Evolutionary conservation across 2,329 filamentous ascomycete genomes (phyloP), one percentile per base, ranked within the genome.

Genomic region (Zasmidium citrigriseum): DNA sequence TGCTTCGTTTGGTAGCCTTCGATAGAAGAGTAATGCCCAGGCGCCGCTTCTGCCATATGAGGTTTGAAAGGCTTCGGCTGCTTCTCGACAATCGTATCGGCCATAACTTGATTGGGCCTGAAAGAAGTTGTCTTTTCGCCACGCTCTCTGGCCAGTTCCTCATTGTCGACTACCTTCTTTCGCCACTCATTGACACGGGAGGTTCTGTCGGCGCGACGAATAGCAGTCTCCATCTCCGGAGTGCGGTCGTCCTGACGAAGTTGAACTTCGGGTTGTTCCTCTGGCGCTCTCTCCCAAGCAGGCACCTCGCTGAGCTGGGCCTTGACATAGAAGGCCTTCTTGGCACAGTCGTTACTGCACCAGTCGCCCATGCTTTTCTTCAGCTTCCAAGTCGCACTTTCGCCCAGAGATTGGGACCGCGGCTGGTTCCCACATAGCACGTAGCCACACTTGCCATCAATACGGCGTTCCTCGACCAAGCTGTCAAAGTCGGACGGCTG

Each of bases 401-500:
- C 77, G 52, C 83, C 80, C 27, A 80, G 80, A 27, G 59, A 65
- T 22, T 60, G 54, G 21, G 57, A 56, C 2, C 82, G 79, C 41
- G 86, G 86, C n/a, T 85, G 81, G 16, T 82, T 82, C 0, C 85
- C 77, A 73, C 95, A 99, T 24, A 98, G 81, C 0, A 84, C 81
- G 72, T 97, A 98, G 1, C 92, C 95, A 76, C 95, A 99, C 20
- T 85, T 82, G 46, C 83, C 85, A 67, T 90, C 88, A 64, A 91
- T 89, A 73, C 96, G 96, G 68, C 95, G 89, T 79, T 99, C 95
- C 64, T 89, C 84, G 60, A 97, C 87, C 51, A 98, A 80, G 64
- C 90, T 89, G 70, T 96, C 91, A 78, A 96, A 96, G 78, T 99
- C 93, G 54, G 84, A 82, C 0, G 93, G 91, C 72, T 93, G 90